Evolutionary conservation across 225 moss, liverwort and hornwort species (phyloP), one percentile per base, ranked within the genome.

Genomic region (Thuidium tamariscinum): DNA sequence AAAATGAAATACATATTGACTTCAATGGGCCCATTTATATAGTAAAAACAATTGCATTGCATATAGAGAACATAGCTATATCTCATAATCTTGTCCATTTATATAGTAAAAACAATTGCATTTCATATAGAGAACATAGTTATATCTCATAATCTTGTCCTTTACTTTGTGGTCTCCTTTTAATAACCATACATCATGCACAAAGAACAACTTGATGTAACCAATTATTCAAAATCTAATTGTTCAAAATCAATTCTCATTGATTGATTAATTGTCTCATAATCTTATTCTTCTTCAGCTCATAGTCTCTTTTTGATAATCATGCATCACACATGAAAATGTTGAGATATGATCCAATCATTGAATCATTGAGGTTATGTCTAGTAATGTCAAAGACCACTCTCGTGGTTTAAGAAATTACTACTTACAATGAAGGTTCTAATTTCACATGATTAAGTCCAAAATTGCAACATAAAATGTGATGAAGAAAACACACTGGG

Each of bases 121-220:
- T 51, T 51, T 21, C 34, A n/a, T 23, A 8, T 75, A 4, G n/a
- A 22, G 22, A 75, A 0, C n/a, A 22, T n/a, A 2, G 3, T n/a
- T 52, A 11, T 23, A 9, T 34, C 3, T 34, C 3, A 23, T 22
- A 51, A 52, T 13, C 22, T 74, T 48, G 3, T 32, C 8, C 21
- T 71, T 41, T 14, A 48, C 5, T 9, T 34, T 13, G 4, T 34
- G 5, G 2, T 74, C n/a, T 3, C 8, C 13, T 21, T 34, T 22
- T 3, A 2, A 48, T 32, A 29, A 23, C 7, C 4, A 7, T 25
- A 1, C 39, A 41, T 15, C 0, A 0, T 5, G 0, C 9, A 15
- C 3, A 4, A 69, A 15, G 5, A 26, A 41, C 14, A 22, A 39
- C 26, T 66, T 8, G 41, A 41, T 25, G 7, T 25, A 7, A 41